Evolutionary conservation across 768 basidiomycete genomes (phyloP).

Genomic region (Russula sp.): DNA sequence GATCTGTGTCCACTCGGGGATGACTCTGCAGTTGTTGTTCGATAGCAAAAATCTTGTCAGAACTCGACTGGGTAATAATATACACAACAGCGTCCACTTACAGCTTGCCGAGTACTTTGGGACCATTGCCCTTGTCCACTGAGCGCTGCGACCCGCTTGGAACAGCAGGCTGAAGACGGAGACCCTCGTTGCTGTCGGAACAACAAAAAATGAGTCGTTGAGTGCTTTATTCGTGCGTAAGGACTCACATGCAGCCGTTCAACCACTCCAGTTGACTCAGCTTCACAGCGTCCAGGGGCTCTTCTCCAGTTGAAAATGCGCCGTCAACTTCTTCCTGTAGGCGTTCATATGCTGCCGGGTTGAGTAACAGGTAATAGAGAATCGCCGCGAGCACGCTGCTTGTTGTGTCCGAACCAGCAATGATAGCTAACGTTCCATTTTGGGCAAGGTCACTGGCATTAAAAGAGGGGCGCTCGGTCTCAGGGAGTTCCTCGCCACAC

Average conservation of each 20-base stretch:
- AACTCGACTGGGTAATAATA: background rate
- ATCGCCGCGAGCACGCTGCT: constrained; percentile 38
- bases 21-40: background rate
- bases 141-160: constrained; percentile 48
- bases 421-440: constrained; percentile 40
- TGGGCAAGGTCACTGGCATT: constrained; percentile 33
- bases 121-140: constrained; percentile 37
- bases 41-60: background rate
- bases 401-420: constrained; percentile 47
- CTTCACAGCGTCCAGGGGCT: constrained; percentile 19
- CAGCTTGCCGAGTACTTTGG: constrained; percentile 31
- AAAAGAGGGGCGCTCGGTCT: constrained; percentile 14
- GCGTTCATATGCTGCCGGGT: constrained; percentile 32
- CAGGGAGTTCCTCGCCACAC: constrained; percentile 23
- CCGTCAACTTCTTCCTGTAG: constrained; percentile 23
- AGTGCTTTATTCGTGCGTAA: background rate
- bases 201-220: no score
- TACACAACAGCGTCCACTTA: background rate
- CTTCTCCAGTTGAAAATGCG: constrained; percentile 19
- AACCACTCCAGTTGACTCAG: constrained; percentile 24
- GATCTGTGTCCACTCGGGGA: constrained; percentile 25
- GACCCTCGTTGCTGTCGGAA: no score
- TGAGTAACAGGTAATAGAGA: constrained; percentile 38
- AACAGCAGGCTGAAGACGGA: constrained; percentile 40
- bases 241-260: constrained; percentile 27